phyloP scores from a whole-genome alignment of 108 stramenopile genomes.

The Fragilariopsis cylindrus region DNA sequence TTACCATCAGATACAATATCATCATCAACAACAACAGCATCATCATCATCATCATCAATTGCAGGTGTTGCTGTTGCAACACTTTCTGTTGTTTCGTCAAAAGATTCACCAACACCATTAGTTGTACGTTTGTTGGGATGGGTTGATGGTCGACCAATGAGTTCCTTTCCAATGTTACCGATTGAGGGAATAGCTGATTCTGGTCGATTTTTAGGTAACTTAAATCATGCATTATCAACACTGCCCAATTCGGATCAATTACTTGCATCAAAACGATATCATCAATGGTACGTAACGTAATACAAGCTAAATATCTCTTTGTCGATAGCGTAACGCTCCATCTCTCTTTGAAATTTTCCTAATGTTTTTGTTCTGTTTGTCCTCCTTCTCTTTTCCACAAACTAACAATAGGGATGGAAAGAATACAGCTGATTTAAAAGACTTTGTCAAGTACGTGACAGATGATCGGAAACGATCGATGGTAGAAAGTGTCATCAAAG shows the following conservation, averaged over 20 bases:
- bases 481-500: constrained; percentile 60
- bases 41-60: constrained; percentile 16
- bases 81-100: constrained; percentile 63
- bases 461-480: constrained; percentile 49
- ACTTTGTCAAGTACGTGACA: constrained; percentile 64
- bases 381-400: no score
- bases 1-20: background rate
- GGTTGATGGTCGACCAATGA: constrained; percentile 73
- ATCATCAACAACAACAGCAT: background rate
- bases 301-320: background rate
- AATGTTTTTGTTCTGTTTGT: background rate
- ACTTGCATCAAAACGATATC: constrained; percentile 59
- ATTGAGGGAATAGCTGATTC: constrained; percentile 72
- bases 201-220: constrained; percentile 67
- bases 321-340: background rate
- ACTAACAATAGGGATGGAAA: constrained; percentile 26
- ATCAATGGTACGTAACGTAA: constrained; percentile 67
- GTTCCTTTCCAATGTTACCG: constrained; percentile 52
- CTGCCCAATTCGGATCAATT: constrained; percentile 18
- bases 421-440: constrained; percentile 58
- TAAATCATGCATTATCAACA: constrained; percentile 7
- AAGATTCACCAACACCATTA: constrained; percentile 61
- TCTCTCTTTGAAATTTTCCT: background rate
- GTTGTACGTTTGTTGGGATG: constrained; percentile 71
- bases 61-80: constrained; percentile 34